These are phyloP conservation scores for Colletotrichum cuscutae DNA, from an alignment of 2,329 filamentous ascomycete genomes.

Conservation along the genomic window DNA sequence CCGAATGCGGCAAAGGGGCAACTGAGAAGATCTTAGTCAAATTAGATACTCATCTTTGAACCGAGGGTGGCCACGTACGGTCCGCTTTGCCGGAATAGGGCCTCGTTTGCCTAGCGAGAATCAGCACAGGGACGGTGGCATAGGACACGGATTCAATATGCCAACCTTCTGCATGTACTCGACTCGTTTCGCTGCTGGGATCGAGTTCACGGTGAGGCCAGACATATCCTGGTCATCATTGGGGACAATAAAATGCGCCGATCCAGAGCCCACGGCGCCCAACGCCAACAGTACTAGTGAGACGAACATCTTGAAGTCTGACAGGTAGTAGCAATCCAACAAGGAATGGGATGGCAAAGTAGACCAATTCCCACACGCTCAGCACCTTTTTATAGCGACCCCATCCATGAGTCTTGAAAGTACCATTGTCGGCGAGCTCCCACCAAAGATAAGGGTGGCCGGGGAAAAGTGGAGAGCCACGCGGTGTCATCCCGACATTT, in stretches of 20 bases:
- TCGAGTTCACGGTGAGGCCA: slow-evolving; percentile 20
- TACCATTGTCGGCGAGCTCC: neutral
- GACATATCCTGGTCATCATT: slow-evolving; percentile 32
- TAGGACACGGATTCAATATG: no score
- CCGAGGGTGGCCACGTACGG: neutral
- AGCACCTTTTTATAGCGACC: neutral
- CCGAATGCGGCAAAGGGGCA: slow-evolving; percentile 66
- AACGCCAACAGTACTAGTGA: neutral
- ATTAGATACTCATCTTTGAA: no score
- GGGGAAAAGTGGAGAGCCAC: neutral
- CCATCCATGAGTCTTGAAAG: neutral
- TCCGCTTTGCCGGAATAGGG: slow-evolving; percentile 21
- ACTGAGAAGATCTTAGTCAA: neutral
- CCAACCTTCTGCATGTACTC: slow-evolving; percentile 24
- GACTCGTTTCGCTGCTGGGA: slow-evolving; percentile 15
- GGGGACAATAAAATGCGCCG: slow-evolving; percentile 12
- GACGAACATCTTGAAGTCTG: neutral
- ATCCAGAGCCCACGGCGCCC: neutral
- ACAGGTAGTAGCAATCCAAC: neutral
- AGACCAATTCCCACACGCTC: neutral
- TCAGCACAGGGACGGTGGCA: no score
- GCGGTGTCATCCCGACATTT: neutral
- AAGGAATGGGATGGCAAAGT: neutral
- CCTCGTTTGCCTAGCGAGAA: slow-evolving; percentile 14
- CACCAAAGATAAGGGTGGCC: neutral